Conservation (phyloP, 2,329 filamentous ascomycete species). For the Colletotrichum trifolii region DNA sequence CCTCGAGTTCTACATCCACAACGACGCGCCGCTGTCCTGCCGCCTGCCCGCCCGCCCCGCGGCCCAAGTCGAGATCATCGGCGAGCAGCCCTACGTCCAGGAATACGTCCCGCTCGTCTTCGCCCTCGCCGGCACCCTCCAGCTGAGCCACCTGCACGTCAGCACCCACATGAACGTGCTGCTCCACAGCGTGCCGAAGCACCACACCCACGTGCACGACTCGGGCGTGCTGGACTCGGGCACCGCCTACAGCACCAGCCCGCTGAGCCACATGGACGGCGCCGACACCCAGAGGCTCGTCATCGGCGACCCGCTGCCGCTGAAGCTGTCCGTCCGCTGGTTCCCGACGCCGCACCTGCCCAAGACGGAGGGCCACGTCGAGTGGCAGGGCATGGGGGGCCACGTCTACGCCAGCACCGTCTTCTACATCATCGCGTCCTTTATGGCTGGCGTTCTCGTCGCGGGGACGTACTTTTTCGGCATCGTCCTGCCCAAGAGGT, state of each 20-base stretch:
- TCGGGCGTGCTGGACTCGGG: constrained; percentile 88
- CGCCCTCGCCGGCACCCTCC: constrained; percentile 87
- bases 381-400: constrained; percentile 73
- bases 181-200: constrained; percentile 75
- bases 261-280: constrained; percentile 69
- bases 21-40: constrained; percentile 91
- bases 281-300: constrained; percentile 74
- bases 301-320: constrained; percentile 85
- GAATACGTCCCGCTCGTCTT: constrained; percentile 88
- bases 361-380: constrained; percentile 71
- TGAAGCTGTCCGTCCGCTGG: constrained; percentile 87
- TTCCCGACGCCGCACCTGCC: constrained; percentile 80
- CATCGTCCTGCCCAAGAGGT: constrained; percentile 64
- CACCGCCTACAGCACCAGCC: constrained; percentile 85
- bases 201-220: constrained; percentile 71
- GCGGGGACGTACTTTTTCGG: constrained; percentile 71
- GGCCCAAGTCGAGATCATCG: constrained; percentile 64
- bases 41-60: constrained; percentile 84
- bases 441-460: constrained; percentile 64
- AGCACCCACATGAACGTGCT: constrained; percentile 91
- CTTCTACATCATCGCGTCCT: constrained; percentile 70
- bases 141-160: constrained; percentile 90
- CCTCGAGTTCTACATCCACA: constrained; percentile 97
- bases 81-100: constrained; percentile 59
- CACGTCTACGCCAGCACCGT: constrained; percentile 73